phyloP scores from a whole-genome alignment of 2,329 filamentous ascomycete species.

The Botrytis elliptica region DNA sequence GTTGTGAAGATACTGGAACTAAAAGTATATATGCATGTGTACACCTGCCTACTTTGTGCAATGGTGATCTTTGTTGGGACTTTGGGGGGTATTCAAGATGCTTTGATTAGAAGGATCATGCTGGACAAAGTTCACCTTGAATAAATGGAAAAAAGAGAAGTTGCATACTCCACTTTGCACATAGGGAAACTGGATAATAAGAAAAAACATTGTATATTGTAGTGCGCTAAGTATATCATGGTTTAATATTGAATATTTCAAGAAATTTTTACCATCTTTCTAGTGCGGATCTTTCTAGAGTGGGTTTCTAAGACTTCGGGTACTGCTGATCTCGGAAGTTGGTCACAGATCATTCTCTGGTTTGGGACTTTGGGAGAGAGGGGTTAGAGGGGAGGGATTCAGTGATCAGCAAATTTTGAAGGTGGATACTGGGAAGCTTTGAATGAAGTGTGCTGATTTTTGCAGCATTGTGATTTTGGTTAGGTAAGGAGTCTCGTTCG shows the following conservation, averaged over 20 bases:
- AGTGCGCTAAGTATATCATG: not conserved
- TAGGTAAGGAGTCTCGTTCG: not conserved
- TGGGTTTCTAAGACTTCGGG: not conserved
- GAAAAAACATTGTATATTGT: not conserved
- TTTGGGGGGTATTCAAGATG: not conserved
- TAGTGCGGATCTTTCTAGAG: not conserved
- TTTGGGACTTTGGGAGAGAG: not conserved
- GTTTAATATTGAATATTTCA: not conserved
- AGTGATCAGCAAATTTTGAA: not conserved
- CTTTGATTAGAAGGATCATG: not conserved
- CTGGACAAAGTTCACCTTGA: not conserved
- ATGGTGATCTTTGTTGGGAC: not conserved
- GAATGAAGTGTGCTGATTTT: not conserved
- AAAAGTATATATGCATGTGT: not conserved
- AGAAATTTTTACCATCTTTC: not conserved
- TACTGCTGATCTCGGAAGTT: not conserved
- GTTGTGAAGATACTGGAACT: not conserved
- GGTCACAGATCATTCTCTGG: conserved; percentile 3
- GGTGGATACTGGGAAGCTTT: not conserved
- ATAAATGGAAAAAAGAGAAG: not conserved
- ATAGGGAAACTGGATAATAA: not conserved
- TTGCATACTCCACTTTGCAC: not conserved
- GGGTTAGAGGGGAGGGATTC: not conserved
- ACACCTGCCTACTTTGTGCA: not conserved
- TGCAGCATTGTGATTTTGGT: not conserved